phyloP scores from a whole-genome alignment of 352 stramenopile genomes.

The Phytophthora pisi region DNA sequence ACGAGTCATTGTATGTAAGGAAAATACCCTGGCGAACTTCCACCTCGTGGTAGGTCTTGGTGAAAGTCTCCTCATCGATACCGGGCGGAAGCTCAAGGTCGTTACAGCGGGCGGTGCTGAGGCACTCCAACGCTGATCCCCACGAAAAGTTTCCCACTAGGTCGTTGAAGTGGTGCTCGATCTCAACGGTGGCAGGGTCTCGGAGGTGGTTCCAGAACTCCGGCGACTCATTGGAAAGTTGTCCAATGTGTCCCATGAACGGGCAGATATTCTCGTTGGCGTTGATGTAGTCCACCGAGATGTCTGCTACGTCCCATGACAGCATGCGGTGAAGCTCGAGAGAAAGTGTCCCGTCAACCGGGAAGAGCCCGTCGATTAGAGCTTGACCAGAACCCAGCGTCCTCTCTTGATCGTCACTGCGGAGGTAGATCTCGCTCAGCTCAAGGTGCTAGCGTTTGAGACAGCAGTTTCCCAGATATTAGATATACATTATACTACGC shows the following conservation, averaged over 20 bases:
- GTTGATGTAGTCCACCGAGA: constrained; percentile 82
- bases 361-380: constrained; percentile 81
- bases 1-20: constrained; percentile 80
- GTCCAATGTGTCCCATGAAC: constrained; percentile 71
- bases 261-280: constrained; percentile 81
- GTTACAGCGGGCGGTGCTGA: constrained; percentile 86
- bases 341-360: constrained; percentile 52
- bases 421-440: constrained; percentile 70
- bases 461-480: background rate
- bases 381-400: constrained; percentile 85
- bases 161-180: constrained; percentile 63
- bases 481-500: background rate
- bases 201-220: constrained; percentile 60
- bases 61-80: constrained; percentile 77
- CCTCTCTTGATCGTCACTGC: constrained; percentile 85
- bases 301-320: constrained; percentile 78
- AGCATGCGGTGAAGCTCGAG: constrained; percentile 68
- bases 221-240: constrained; percentile 61
- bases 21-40: constrained; percentile 68
- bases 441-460: constrained; percentile 40
- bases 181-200: constrained; percentile 50
- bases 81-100: constrained; percentile 63
- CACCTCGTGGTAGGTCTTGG: constrained; percentile 78
- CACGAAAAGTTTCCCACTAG: constrained; percentile 84
- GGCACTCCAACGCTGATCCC: constrained; percentile 77